A percentile compares a stretch with the other conserved stretches of the same genome.
phyloP scores from a whole-genome alignment of 768 basidiomycete species.

The Suillus cothurnatus region DNA sequence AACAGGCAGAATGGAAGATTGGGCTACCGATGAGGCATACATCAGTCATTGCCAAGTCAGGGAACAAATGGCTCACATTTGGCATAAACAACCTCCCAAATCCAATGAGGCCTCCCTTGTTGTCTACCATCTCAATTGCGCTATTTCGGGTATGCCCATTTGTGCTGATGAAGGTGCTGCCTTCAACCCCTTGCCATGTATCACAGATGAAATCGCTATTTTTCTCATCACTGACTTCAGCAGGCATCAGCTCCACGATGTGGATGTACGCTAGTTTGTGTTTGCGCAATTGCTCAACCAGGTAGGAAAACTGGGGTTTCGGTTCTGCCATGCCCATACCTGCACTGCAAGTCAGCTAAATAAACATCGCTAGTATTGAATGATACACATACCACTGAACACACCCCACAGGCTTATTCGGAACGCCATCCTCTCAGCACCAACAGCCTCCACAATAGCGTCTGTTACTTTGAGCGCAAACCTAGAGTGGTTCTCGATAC shows the following conservation, averaged over 20 bases:
- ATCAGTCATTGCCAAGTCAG: neutral
- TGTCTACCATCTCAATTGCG: slow-evolving; percentile 41
- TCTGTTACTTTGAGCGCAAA: slow-evolving; percentile 59
- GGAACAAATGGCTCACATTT: slow-evolving; percentile 35
- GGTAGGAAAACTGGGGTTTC: slow-evolving; percentile 53
- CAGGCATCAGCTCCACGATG: slow-evolving; percentile 41
- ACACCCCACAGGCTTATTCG: slow-evolving; percentile 59
- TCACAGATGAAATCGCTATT: slow-evolving; percentile 47
- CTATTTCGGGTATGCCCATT: slow-evolving; percentile 47
- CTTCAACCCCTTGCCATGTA: slow-evolving; percentile 41
- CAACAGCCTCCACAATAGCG: slow-evolving; percentile 53
- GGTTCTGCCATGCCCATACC: slow-evolving; percentile 60
- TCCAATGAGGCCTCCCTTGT: slow-evolving; percentile 34
- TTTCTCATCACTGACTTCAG: slow-evolving; percentile 13
- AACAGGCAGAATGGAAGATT: slow-evolving; percentile 35
- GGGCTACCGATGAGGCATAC: slow-evolving; percentile 18
- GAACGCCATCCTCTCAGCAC: slow-evolving; percentile 53
- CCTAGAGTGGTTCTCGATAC: slow-evolving; percentile 56
- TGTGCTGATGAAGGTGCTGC: slow-evolving; percentile 41
- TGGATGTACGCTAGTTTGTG: slow-evolving; percentile 55
- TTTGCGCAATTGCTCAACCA: slow-evolving; percentile 43
- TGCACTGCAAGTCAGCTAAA: slow-evolving; percentile 20
- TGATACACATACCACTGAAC: slow-evolving; percentile 13
- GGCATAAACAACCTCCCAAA: slow-evolving; percentile 41
- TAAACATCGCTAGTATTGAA: slow-evolving; percentile 3